A percentile compares a stretch with the other conserved stretches of the same genome.
Evolutionary conservation across 305 asterid species (phyloP).

Genomic region (Petunia hybrid): DNA sequence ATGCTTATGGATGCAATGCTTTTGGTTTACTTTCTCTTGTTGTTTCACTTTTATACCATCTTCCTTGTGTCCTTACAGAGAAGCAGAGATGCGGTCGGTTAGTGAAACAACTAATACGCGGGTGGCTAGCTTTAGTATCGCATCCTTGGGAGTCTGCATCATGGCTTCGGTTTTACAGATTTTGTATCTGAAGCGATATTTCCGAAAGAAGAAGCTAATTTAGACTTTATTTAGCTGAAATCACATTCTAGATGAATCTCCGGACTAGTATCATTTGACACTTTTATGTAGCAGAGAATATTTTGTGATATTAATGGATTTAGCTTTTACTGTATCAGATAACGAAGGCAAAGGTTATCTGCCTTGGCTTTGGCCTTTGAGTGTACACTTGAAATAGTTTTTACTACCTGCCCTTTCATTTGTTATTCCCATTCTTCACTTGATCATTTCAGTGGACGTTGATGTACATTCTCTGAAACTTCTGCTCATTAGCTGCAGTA

Average conservation of each 20-base stretch:
- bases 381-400: conserved; percentile 10
- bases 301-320: conserved; percentile 27
- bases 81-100: conserved; percentile 79
- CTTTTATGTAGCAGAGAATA: not conserved
- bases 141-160: conserved; percentile 83
- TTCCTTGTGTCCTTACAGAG: conserved; percentile 55
- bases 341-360: not conserved
- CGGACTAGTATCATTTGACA: conserved; percentile 22
- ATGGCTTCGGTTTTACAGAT: conserved; percentile 64
- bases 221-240: conserved; percentile 40
- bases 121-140: conserved; percentile 88
- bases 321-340: conserved; percentile 31
- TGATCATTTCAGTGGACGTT: not conserved
- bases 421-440: not conserved
- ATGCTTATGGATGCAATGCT: not conserved
- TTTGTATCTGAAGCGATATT: conserved; percentile 65
- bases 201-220: conserved; percentile 91
- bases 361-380: not conserved
- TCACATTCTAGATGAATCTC: not conserved
- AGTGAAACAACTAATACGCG: conserved; percentile 80
- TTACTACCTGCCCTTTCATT: not conserved
- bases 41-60: not conserved
- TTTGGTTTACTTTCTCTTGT: conserved; percentile 14
- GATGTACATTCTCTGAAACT: not conserved
- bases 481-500: not conserved